Percentiles rank a stretch among this genome's conserved stretches.
These are phyloP conservation scores for Bretschneidera sinensis DNA, from an alignment of 345 rosid genomes.

Conservation along the genomic window DNA sequence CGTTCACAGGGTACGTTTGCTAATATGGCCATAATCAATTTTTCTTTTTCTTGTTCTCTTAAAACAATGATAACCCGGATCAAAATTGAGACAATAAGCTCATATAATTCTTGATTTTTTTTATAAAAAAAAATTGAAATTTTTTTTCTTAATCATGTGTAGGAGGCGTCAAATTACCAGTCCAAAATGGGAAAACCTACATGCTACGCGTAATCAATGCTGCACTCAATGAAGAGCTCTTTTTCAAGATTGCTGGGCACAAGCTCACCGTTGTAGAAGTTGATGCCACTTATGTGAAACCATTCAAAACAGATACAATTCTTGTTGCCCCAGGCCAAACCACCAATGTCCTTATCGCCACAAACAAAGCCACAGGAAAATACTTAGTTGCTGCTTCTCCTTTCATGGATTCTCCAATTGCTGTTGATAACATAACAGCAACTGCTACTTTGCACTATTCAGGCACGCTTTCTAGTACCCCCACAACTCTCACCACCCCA, in stretches of 20 bases:
- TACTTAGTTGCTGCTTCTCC: conserved; percentile 76
- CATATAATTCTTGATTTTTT: too few relatives aligned
- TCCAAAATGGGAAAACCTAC: conserved; percentile 62
- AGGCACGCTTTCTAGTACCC: conserved; percentile 52
- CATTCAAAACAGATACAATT: conserved; percentile 58
- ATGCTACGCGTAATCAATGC: conserved; percentile 77
- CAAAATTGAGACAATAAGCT: too few relatives aligned
- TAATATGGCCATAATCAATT: background rate
- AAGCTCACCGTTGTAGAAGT: conserved; percentile 82
- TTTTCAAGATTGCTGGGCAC: conserved; percentile 91
- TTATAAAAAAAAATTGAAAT: too few relatives aligned
- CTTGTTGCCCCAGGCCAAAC: conserved; percentile 87
- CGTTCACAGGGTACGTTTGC: conserved; percentile 51
- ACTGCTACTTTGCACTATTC: conserved; percentile 80
- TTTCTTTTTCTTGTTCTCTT: background rate
- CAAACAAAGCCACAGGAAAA: conserved; percentile 51
- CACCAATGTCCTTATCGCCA: conserved; percentile 62
- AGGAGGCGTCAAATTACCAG: conserved; percentile 61
- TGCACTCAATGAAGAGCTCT: conserved; percentile 95
- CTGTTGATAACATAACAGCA: conserved; percentile 81
- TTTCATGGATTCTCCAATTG: conserved; percentile 84
- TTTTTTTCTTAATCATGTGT: background rate
- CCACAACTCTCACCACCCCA: conserved; percentile 48
- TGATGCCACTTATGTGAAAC: conserved; percentile 82
- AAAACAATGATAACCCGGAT: too few relatives aligned